Conservation (phyloP, 768 basidiomycete genomes). For the Boletus tylopilopsis region DNA sequence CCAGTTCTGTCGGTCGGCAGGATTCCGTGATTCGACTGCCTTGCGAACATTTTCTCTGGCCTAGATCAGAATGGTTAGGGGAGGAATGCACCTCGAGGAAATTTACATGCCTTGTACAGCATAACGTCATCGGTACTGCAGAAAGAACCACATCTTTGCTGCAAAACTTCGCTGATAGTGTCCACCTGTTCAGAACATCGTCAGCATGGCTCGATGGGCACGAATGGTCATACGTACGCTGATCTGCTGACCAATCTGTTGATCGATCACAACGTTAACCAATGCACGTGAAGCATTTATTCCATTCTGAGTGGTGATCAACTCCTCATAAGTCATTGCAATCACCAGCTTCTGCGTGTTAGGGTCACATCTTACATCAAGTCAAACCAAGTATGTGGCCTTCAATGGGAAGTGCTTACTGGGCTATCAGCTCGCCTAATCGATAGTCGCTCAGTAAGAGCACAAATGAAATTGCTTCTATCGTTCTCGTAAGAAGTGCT, state of each 20-base stretch:
- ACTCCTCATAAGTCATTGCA: conserved; percentile 76
- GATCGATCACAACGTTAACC: conserved; percentile 95
- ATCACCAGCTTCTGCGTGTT: conserved; percentile 67
- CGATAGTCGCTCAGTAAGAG: conserved; percentile 90
- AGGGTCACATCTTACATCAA: conserved; percentile 56
- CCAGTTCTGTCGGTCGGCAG: conserved; percentile 70
- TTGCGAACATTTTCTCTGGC: conserved; percentile 92
- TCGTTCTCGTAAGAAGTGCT: conserved; percentile 72
- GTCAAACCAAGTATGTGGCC: conserved; percentile 4
- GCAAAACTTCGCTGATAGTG: conserved; percentile 91
- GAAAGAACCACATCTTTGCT: conserved; percentile 94
- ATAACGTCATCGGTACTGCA: conserved; percentile 98
- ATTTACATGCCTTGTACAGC: conserved; percentile 76
- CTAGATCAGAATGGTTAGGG: conserved; percentile 36
- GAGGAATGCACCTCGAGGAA: background rate
- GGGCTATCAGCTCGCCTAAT: conserved; percentile 76
- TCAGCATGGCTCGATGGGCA: conserved; percentile 2
- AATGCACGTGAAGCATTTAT: conserved; percentile 84
- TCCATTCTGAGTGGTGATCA: conserved; percentile 83
- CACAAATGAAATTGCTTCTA: conserved; percentile 93
- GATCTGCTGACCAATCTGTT: conserved; percentile 96
- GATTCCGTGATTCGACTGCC: conserved; percentile 77
- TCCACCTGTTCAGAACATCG: conserved; percentile 63
- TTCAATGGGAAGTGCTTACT: conserved; percentile 45
- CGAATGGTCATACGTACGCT: conserved; percentile 52